These are phyloP conservation scores for Neodidymelliopsis sp. DNA, from an alignment of 2,329 filamentous ascomycete species.

Conservation along the genomic window DNA sequence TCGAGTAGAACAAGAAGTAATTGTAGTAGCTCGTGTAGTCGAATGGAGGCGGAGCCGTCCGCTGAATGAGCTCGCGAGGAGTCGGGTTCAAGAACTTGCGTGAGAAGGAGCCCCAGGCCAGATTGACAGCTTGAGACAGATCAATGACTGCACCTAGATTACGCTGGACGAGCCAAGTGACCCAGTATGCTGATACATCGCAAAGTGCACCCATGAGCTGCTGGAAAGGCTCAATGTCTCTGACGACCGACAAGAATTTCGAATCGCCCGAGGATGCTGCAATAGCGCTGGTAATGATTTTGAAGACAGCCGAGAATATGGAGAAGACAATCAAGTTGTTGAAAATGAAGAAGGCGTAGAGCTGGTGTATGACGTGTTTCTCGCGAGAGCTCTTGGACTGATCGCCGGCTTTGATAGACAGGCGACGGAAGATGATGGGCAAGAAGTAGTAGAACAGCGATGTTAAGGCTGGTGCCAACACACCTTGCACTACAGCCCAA, in stretches of 20 bases:
- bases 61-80: constrained; percentile 87
- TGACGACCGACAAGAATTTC: constrained; percentile 68
- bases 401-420: constrained; percentile 85
- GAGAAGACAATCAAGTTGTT: constrained; percentile 97
- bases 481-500: constrained; percentile 92
- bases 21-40: constrained; percentile 98
- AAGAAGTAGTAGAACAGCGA: constrained; percentile 87
- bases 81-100: constrained; percentile 88
- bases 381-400: constrained; percentile 92
- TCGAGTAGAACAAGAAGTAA: constrained; percentile 94
- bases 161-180: constrained; percentile 77
- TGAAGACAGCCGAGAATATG: constrained; percentile 83
- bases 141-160: constrained; percentile 94
- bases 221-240: constrained; percentile 67
- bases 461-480: constrained; percentile 84
- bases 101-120: constrained; percentile 84
- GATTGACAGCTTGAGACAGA: constrained; percentile 83
- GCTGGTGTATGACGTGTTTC: constrained; percentile 85
- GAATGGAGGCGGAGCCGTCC: constrained; percentile 90
- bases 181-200: constrained; percentile 87
- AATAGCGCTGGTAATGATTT: constrained; percentile 59
- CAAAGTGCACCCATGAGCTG: constrained; percentile 78
- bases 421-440: constrained; percentile 87
- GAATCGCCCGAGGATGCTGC: constrained; percentile 61
- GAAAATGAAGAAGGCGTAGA: constrained; percentile 96